Evolutionary conservation across 164 flowering plant species (phyloP).

Genomic region (Magnolia sinica): DNA sequence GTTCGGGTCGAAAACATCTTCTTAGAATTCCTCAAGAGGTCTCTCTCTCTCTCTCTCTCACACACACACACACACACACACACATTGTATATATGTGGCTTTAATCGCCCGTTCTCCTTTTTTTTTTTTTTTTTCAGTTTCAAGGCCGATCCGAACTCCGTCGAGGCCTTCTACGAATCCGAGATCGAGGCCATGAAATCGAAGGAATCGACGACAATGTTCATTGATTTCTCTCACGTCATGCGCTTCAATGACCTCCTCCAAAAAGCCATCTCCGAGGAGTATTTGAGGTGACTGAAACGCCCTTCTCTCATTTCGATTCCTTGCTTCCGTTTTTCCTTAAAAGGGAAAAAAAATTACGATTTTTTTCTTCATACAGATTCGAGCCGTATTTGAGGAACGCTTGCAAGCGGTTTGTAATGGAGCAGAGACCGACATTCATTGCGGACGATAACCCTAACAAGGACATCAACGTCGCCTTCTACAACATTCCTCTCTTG

Average conservation of each 20-base stretch:
- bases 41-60: neutral
- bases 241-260: constrained; percentile 70
- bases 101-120: neutral
- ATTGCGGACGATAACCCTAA: constrained; percentile 79
- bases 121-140: constrained; percentile 30
- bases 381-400: constrained; percentile 83
- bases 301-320: neutral
- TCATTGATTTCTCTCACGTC: constrained; percentile 91
- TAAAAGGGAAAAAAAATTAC: neutral
- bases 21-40: constrained; percentile 82
- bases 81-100: neutral
- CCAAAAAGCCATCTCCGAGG: constrained; percentile 79
- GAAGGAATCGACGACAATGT: constrained; percentile 80
- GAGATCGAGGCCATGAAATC: constrained; percentile 72
- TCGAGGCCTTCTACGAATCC: constrained; percentile 53
- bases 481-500: constrained; percentile 72
- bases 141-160: constrained; percentile 34
- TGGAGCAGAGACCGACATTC: constrained; percentile 71
- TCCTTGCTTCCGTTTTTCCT: neutral
- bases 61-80: too few species aligned
- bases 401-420: constrained; percentile 90
- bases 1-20: constrained; percentile 77
- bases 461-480: constrained; percentile 85
- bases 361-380: constrained; percentile 25
- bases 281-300: constrained; percentile 56